Percentiles rank a stretch among this genome's conserved stretches.
Evolutionary conservation across 1,284 basidiomycete species (phyloP).

Genomic region (Hypsizygus ulmarius): DNA sequence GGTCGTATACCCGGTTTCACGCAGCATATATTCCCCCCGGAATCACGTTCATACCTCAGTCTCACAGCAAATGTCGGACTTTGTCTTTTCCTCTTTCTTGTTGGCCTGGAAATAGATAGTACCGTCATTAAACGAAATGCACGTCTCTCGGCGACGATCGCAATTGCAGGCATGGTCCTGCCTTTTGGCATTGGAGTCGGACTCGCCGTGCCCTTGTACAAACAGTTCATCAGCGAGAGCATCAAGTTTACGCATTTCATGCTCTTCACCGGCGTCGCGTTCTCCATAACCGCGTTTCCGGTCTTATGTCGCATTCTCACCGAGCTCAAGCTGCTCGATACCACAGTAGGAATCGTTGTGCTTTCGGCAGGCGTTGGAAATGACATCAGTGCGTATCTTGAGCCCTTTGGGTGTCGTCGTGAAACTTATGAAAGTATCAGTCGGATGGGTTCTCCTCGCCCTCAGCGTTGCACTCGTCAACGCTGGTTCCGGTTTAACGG

Average conservation of each 20-base stretch:
- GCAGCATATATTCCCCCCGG: conserved; percentile 73
- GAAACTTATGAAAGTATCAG: conserved; percentile 82
- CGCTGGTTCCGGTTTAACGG: conserved; percentile 69
- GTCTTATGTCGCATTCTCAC: conserved; percentile 91
- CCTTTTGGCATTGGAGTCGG: conserved; percentile 88
- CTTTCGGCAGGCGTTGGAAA: conserved; percentile 94
- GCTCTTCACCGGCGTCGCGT: conserved; percentile 91
- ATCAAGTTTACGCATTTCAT: conserved; percentile 84
- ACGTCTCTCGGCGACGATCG: conserved; percentile 55
- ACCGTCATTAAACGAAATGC: conserved; percentile 78
- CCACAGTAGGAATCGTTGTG: conserved; percentile 90
- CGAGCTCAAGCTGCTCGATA: conserved; percentile 82
- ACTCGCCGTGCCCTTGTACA: conserved; percentile 79
- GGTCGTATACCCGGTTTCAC: conserved; percentile 79
- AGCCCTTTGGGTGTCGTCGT: conserved; percentile 43
- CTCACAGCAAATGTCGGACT: conserved; percentile 93
- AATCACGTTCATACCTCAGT: conserved; percentile 75
- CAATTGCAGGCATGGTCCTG: conserved; percentile 68
- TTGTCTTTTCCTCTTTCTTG: conserved; percentile 89
- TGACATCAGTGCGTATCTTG: conserved; percentile 51
- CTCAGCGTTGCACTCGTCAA: conserved; percentile 89
- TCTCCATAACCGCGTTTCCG: conserved; percentile 91
- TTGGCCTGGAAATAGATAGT: conserved; percentile 84
- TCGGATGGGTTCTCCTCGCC: conserved; percentile 76
- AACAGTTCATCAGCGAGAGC: conserved; percentile 66